These are phyloP conservation scores for Malassezia yamatoensis DNA, from an alignment of 1,284 basidiomycete species.

Conservation along the genomic window DNA sequence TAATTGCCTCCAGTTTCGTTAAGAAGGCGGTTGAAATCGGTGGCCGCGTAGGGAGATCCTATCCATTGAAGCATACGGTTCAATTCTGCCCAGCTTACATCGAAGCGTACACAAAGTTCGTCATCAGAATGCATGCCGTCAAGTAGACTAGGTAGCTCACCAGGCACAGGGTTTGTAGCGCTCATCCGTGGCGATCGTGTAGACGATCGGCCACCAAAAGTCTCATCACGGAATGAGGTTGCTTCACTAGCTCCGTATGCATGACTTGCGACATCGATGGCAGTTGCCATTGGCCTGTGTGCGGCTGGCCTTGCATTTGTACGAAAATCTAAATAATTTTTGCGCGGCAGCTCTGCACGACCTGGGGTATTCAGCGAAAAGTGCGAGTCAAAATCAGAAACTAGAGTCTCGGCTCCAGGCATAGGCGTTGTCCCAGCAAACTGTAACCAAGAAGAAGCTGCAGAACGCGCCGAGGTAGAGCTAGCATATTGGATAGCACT, in stretches of 20 bases:
- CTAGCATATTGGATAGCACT: neutral
- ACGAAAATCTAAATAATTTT: neutral
- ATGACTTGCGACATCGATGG: conserved; percentile 32
- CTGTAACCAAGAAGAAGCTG: conserved; percentile 3
- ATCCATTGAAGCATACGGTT: conserved; percentile 63
- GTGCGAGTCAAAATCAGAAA: neutral
- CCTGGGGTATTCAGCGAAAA: neutral
- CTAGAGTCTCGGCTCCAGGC: neutral
- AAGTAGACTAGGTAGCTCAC: conserved; percentile 58
- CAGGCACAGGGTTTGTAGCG: conserved; percentile 18
- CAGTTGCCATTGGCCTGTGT: conserved; percentile 34
- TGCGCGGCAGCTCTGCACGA: neutral
- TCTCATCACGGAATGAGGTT: neutral
- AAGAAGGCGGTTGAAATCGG: neutral
- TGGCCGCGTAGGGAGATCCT: conserved; percentile 34
- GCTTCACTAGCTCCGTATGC: conserved; percentile 20
- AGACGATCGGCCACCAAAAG: neutral
- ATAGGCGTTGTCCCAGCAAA: neutral
- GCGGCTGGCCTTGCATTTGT: neutral
- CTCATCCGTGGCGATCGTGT: neutral
- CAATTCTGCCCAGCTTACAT: conserved; percentile 71
- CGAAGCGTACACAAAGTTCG: conserved; percentile 71
- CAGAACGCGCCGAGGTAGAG: neutral
- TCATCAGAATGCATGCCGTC: conserved; percentile 85
- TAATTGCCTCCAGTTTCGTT: neutral